These are phyloP conservation scores for Teratosphaeria epicoccoides DNA, from an alignment of 2,329 filamentous ascomycete genomes.

Conservation along the genomic window DNA sequence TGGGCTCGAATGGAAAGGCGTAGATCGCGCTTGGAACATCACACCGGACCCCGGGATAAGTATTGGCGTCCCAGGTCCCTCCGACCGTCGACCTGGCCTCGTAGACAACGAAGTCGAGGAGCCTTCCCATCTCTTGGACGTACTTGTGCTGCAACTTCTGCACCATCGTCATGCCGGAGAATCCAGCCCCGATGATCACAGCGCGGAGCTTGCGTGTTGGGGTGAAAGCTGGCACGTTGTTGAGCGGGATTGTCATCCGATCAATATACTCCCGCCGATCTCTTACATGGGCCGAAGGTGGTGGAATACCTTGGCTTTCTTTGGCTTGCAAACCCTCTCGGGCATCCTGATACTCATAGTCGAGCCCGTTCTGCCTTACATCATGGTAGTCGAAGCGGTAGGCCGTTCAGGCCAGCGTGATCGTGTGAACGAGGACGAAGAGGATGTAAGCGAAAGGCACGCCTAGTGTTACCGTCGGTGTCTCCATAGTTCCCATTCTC, in stretches of 20 bases:
- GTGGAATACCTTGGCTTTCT: background rate
- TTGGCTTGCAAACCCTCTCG: background rate
- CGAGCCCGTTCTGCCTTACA: background rate
- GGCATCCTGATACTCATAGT: background rate
- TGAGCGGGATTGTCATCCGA: slow-evolving; percentile 6
- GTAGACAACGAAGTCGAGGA: slow-evolving; percentile 28
- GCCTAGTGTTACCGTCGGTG: too few relatives aligned
- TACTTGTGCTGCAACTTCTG: slow-evolving; percentile 28
- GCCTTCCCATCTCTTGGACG: slow-evolving; percentile 20
- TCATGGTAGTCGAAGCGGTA: background rate
- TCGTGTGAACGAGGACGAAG: too few relatives aligned
- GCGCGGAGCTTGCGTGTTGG: slow-evolving; percentile 13
- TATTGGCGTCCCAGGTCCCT: slow-evolving; percentile 30
- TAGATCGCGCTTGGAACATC: slow-evolving; percentile 2
- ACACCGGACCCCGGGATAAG: slow-evolving; percentile 19
- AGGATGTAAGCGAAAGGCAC: too few relatives aligned
- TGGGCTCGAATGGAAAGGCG: slow-evolving; percentile 25
- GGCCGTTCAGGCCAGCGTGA: too few relatives aligned
- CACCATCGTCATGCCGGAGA: slow-evolving; percentile 29
- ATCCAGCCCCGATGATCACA: slow-evolving; percentile 22
- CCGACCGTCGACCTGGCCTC: slow-evolving; percentile 29
- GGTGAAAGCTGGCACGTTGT: slow-evolving; percentile 10
- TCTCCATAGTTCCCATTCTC: too few relatives aligned
- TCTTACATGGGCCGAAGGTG: background rate
- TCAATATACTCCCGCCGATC: background rate